Evolutionary conservation across 179 eudicot species (phyloP), one percentile per base, ranked within the genome.

Genomic region (Gypsophila paniculata): DNA sequence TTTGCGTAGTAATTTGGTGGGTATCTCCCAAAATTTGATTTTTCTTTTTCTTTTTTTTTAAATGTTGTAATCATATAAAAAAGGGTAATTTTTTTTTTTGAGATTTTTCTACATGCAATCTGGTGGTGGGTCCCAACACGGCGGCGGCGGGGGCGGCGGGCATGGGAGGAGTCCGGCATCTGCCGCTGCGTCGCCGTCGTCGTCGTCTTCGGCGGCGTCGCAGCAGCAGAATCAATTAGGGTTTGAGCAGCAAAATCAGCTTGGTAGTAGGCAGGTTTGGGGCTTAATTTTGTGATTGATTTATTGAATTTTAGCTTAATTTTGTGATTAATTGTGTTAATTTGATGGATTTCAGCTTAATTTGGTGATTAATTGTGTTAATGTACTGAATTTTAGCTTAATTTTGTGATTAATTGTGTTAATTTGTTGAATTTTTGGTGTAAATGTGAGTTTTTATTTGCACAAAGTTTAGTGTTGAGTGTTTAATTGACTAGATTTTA

Each of bases 181-280:
- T 0, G 83, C 93, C 46, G 85, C 93, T 3, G 91, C 88, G 6
- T 90, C 98, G 69, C 91, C 98, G 68, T 75, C 96, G 46, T 85
- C 96, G 0, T 88, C 97, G 8, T 88, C 97, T 0, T 91, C 97
- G n/a, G 88, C 89, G 6, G 91, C 74, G 15, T 89, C 94, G 36
- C 73, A 68, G 25, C 77, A 72, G 34, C 34, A 29, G 34, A 1
- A 29, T 36, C 88, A 81, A 22, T 59, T 84, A 44, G 93, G 93
- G 81, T 86, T 90, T 74, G 95, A 81, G 21, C 78, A 73, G 17
- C 83, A 74, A 8, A 75, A 69, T 55, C 80, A 72, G 68, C 78
- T 80, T 72, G 77, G 68, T 52, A 74, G 72, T 57, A 81, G 94
- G 79, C 96, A 90, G 91, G 97, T 91, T 69, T 75, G 87, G 77